phyloP scores from a whole-genome alignment of 371 early-diverging fungal species.

The Mucor mucedo region DNA sequence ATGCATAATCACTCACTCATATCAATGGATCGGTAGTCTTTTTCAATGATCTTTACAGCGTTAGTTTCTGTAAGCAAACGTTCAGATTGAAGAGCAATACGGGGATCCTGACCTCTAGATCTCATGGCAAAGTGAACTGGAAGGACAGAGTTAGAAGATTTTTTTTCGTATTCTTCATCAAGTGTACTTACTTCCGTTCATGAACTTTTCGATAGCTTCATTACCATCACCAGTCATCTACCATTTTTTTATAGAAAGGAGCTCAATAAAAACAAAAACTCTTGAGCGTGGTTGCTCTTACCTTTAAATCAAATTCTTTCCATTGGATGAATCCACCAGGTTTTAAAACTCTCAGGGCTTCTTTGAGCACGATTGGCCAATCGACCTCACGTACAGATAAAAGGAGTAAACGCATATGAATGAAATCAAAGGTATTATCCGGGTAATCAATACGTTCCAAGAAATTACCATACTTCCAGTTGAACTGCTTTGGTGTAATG shows the following conservation, averaged over 20 bases:
- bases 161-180: no score
- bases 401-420: slow-evolving; percentile 23
- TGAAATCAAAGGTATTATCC: slow-evolving; percentile 30
- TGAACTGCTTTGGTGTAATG: background rate
- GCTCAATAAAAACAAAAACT: background rate
- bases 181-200: slow-evolving; percentile 4
- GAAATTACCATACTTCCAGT: slow-evolving; percentile 10
- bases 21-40: slow-evolving; percentile 12
- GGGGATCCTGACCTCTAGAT: slow-evolving; percentile 31
- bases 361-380: slow-evolving; percentile 24
- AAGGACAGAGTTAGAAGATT: no score
- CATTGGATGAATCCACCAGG: slow-evolving; percentile 24
- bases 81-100: slow-evolving; percentile 23
- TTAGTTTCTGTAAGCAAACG: slow-evolving; percentile 15
- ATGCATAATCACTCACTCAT: slow-evolving; percentile 14
- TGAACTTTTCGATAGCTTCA: background rate
- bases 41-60: slow-evolving; percentile 17
- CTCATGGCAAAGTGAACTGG: slow-evolving; percentile 23
- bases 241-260: no score
- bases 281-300: background rate
- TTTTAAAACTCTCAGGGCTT: slow-evolving; percentile 19
- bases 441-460: slow-evolving; percentile 17
- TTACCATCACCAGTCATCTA: slow-evolving; percentile 9
- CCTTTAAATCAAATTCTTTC: slow-evolving; percentile 16
- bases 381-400: slow-evolving; percentile 20